phyloP scores from a whole-genome alignment of 2,329 filamentous ascomycete species.

The Colletotrichum acutatum region DNA sequence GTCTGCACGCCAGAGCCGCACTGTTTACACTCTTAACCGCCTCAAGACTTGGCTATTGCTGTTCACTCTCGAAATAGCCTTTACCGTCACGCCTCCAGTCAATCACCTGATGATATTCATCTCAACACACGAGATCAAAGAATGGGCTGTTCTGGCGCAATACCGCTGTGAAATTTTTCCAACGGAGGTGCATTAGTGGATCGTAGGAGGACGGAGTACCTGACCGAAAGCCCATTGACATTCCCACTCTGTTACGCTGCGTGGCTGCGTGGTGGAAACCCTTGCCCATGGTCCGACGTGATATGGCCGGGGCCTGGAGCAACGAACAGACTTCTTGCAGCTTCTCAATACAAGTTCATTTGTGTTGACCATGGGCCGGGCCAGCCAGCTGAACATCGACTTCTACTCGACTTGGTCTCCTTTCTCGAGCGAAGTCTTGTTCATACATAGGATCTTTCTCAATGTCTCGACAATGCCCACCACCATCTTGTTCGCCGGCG shows the following conservation, averaged over 20 bases:
- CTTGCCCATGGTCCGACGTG: slow-evolving; percentile 26
- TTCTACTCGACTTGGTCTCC: not conserved
- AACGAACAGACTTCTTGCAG: slow-evolving; percentile 2
- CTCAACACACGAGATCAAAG: slow-evolving; percentile 3
- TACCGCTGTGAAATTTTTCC: slow-evolving; percentile 30
- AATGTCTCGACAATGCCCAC: not conserved
- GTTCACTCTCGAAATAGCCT: not conserved
- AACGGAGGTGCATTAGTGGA: slow-evolving; percentile 35
- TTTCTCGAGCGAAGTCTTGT: slow-evolving; percentile 21
- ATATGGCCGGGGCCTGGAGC: slow-evolving; percentile 21
- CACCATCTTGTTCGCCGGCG: not conserved
- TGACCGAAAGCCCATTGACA: slow-evolving; percentile 16
- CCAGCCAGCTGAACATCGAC: slow-evolving; percentile 5
- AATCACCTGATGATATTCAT: slow-evolving; percentile 2
- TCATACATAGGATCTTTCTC: not conserved
- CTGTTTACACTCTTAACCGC: not conserved
- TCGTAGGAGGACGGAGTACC: slow-evolving; percentile 30
- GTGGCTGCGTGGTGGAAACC: slow-evolving; percentile 30
- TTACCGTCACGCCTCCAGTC: not conserved
- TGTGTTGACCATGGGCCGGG: slow-evolving; percentile 23
- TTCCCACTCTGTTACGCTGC: slow-evolving; percentile 30
- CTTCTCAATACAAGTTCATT: slow-evolving; percentile 8
- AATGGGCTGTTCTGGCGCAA: slow-evolving; percentile 31
- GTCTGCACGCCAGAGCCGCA: not conserved
- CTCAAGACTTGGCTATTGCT: not conserved